Conservation (phyloP, 805 yeast genomes). For the Candida nemodendra region DNA sequence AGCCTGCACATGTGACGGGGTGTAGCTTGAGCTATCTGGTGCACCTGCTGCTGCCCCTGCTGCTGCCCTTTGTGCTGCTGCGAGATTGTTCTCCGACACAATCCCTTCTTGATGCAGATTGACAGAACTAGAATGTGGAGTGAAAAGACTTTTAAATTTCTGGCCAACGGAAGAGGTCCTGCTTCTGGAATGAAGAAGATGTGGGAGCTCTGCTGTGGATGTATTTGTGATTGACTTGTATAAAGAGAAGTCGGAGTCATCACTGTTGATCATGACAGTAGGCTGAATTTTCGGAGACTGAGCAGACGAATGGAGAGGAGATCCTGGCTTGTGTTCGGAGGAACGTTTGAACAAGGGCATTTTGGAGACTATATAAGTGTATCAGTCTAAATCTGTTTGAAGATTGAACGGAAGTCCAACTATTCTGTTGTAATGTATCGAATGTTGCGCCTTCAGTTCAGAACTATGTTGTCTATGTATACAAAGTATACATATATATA, state of each 20-base stretch:
- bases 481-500: no score
- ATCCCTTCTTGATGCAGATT: conserved; percentile 13
- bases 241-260: conserved; percentile 27
- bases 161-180: conserved; percentile 30
- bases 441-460: no score
- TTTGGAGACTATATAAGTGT: not conserved
- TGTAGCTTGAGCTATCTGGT: not conserved
- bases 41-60: conserved; percentile 8
- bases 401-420: no score
- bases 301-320: not conserved
- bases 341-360: conserved; percentile 22
- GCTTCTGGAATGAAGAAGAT: conserved; percentile 17
- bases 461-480: no score
- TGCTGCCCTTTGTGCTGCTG: conserved; percentile 14
- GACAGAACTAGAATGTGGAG: conserved; percentile 21
- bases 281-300: conserved; percentile 14
- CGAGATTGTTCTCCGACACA: conserved; percentile 6
- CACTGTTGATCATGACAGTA: conserved; percentile 16
- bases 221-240: conserved; percentile 23
- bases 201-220: conserved; percentile 18
- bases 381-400: no score
- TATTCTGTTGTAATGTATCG: no score
- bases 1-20: not conserved
- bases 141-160: conserved; percentile 30
- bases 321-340: conserved; percentile 11